These are phyloP conservation scores for Globisporangium viniferum DNA, from an alignment of 352 stramenopile genomes.

Conservation along the genomic window DNA sequence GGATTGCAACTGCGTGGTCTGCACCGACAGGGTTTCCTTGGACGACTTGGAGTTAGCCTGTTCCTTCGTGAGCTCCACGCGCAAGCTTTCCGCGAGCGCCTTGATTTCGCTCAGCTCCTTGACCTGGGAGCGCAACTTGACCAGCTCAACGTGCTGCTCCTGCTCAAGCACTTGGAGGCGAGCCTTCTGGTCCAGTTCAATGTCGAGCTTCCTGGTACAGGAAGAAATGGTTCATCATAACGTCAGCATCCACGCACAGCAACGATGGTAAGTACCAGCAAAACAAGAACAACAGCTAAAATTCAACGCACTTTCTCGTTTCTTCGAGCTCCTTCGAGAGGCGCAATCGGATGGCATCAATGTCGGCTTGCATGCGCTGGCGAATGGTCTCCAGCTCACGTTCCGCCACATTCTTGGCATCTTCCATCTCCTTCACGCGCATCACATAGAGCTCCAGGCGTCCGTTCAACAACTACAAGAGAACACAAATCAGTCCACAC, in stretches of 20 bases:
- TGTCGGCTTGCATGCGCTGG: conserved; percentile 75
- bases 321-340: conserved; percentile 75
- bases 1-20: conserved; percentile 64
- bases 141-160: conserved; percentile 73
- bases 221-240: not conserved
- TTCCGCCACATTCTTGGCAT: conserved; percentile 68
- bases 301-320: conserved; percentile 47
- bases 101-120: conserved; percentile 67
- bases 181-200: conserved; percentile 71
- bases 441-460: conserved; percentile 82
- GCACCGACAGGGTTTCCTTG: conserved; percentile 72
- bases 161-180: conserved; percentile 74
- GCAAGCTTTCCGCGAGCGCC: conserved; percentile 44
- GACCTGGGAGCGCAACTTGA: conserved; percentile 70
- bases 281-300: not conserved
- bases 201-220: conserved; percentile 53
- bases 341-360: conserved; percentile 53
- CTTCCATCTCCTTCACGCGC: conserved; percentile 80
- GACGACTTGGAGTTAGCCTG: conserved; percentile 58
- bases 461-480: conserved; percentile 62
- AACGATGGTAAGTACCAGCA: not conserved
- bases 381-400: conserved; percentile 79
- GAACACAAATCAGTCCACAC: not conserved
- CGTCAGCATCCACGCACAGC: not conserved
- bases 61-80: conserved; percentile 52